Percentiles rank a stretch among this genome's conserved stretches.
These are phyloP conservation scores for Cryptococcus sp. DNA, from an alignment of 1,284 basidiomycete species.

Conservation along the genomic window DNA sequence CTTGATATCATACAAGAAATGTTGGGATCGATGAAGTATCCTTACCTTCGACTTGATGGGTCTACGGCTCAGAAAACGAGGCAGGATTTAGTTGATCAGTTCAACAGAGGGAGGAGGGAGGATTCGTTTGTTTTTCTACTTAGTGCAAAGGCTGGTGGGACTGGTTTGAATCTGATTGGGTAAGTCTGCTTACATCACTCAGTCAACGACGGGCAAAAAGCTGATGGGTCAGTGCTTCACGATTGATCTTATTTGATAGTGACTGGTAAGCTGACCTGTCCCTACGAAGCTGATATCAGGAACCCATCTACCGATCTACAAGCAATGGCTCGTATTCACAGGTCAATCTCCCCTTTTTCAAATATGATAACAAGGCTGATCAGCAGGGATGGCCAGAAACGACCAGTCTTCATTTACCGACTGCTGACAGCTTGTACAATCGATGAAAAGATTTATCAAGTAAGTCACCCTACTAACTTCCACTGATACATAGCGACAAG, in stretches of 20 bases:
- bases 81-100: conserved; percentile 54
- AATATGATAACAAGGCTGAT: conserved; percentile 2
- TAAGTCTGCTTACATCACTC: conserved; percentile 17
- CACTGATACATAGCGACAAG: conserved; percentile 61
- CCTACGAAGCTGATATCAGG: conserved; percentile 18
- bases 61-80: conserved; percentile 73
- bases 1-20: conserved; percentile 86
- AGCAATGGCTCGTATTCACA: conserved; percentile 94
- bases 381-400: conserved; percentile 85
- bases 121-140: conserved; percentile 73
- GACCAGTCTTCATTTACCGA: conserved; percentile 88
- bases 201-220: not conserved
- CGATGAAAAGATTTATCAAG: conserved; percentile 51
- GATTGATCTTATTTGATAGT: conserved; percentile 74
- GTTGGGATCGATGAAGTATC: conserved; percentile 71
- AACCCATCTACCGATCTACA: conserved; percentile 67
- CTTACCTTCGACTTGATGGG: conserved; percentile 82
- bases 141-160: conserved; percentile 92
- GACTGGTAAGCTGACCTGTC: conserved; percentile 64
- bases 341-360: conserved; percentile 52
- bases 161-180: conserved; percentile 85
- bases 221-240: conserved; percentile 59
- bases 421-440: conserved; percentile 61
- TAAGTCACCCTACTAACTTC: conserved; percentile 2
- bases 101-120: conserved; percentile 34